Base-by-base conservation (phyloP, 108 stramenopile species). In the Nitzschia palea region DNA sequence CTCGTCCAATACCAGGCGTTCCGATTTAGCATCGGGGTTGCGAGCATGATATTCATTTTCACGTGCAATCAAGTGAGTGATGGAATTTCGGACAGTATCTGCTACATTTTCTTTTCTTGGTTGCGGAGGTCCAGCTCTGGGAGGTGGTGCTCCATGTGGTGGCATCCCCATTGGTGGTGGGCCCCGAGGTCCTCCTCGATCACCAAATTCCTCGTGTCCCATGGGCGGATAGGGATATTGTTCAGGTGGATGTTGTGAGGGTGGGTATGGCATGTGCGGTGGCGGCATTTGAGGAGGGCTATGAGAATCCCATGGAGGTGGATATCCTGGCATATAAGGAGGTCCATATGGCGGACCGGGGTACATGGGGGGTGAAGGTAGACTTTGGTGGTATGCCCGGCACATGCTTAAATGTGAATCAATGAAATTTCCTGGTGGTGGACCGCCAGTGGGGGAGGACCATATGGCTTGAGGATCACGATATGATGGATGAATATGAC, bases 381-480 rank as follows among this genome's bases (percentile, higher is more conserved):
- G 15, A 50, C 55, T 51, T 52, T 71, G 77, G 9, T 75, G 76
- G 60, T 82, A 86, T 29, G 47, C 53, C 18, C 80, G 74, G 55
- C 86, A 86, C 51, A 86, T 55, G 40, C 54, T 70, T 40, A 86
- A 48, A 60, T 86, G 86, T 14, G 61, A 44, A 67, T 86, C 86
- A 36, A 86, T 70, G 27, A 83, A 86, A 14, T 62, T 44, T 17
- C 65, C 63, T 4, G 77, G 77, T 3, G 86, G 86, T n/a, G 79
- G 82, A 10, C 54, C 53, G 34, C 71, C 63, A 29, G 29, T 53
- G 0, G 76, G 47, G 23, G 79, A 23, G 14, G 70, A 64, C 86
- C 86, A 86, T 31, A 66, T 55, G 12, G 51, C 66, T 44, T 79
- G 73, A 29, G 64, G 67, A 23, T 81, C 82, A 25, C 86, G 68